Evolutionary conservation across 2,329 filamentous ascomycete genomes (phyloP).

Genomic region (Xylariaceae sp.): DNA sequence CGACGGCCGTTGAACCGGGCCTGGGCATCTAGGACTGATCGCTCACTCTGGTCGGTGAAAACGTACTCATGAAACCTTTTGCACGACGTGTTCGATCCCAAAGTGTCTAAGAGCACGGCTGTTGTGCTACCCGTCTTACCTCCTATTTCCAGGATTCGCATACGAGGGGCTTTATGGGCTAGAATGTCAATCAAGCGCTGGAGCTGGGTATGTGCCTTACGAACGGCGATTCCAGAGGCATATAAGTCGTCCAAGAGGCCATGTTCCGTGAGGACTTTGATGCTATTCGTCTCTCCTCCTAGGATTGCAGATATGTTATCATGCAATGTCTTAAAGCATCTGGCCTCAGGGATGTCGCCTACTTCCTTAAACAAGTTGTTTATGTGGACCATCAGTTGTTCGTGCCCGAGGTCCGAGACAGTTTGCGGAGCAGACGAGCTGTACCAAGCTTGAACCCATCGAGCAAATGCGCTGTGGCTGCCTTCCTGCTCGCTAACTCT

Average conservation of each 20-base stretch:
- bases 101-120: neutral
- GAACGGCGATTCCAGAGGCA: conserved; percentile 1
- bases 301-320: conserved; percentile 6
- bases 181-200: conserved; percentile 5
- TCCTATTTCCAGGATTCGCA: conserved; percentile 11
- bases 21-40: conserved; percentile 8
- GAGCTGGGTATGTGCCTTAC: conserved; percentile 5
- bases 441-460: conserved; percentile 2
- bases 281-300: conserved; percentile 4
- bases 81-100: neutral
- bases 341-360: conserved; percentile 9
- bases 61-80: conserved; percentile 14
- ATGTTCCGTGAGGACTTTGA: conserved; percentile 8
- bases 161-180: conserved; percentile 11
- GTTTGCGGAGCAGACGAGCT: neutral
- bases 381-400: neutral
- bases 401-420: neutral
- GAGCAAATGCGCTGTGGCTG: conserved; percentile 8
- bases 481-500: neutral
- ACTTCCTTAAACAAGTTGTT: neutral
- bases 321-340: conserved; percentile 3
- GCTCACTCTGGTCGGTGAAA: conserved; percentile 6
- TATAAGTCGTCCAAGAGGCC: neutral
- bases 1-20: neutral
- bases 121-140: neutral